phyloP scores from a whole-genome alignment of 1,139 yeast genomes.

The Geotrichum histeridarum region DNA sequence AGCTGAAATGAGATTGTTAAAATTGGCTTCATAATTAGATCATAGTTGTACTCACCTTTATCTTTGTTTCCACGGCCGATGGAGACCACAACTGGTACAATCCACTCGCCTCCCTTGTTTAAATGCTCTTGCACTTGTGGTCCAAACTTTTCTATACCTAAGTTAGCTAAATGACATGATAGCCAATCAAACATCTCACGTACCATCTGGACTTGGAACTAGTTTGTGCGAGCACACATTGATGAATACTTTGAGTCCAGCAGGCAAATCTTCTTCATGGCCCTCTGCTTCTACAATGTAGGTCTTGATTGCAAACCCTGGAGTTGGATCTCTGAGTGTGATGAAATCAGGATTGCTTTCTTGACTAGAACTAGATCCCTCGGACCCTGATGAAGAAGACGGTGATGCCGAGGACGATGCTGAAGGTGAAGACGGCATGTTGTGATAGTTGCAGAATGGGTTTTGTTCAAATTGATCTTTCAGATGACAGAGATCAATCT shows the following conservation, averaged over 20 bases:
- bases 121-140: conserved; percentile 53
- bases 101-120: conserved; percentile 60
- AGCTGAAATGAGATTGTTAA: conserved; percentile 33
- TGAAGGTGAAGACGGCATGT: conserved; percentile 1
- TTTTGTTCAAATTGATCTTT: background rate
- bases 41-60: conserved; percentile 36
- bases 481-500: background rate
- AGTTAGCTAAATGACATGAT: background rate
- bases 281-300: conserved; percentile 40
- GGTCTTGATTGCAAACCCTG: conserved; percentile 62
- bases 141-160: conserved; percentile 46
- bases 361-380: background rate
- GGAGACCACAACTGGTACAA: conserved; percentile 72
- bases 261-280: conserved; percentile 29
- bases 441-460: background rate
- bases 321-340: conserved; percentile 13
- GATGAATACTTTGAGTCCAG: conserved; percentile 63
- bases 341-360: conserved; percentile 9
- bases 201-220: conserved; percentile 52
- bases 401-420: background rate
- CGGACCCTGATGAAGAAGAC: background rate
- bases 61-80: conserved; percentile 51
- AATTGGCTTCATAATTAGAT: background rate
- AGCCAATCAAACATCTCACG: background rate
- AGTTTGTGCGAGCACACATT: conserved; percentile 64